These are phyloP conservation scores for Acanthamoeba rhysodes DNA, from an alignment of 208 protist species.

Conservation along the genomic window DNA sequence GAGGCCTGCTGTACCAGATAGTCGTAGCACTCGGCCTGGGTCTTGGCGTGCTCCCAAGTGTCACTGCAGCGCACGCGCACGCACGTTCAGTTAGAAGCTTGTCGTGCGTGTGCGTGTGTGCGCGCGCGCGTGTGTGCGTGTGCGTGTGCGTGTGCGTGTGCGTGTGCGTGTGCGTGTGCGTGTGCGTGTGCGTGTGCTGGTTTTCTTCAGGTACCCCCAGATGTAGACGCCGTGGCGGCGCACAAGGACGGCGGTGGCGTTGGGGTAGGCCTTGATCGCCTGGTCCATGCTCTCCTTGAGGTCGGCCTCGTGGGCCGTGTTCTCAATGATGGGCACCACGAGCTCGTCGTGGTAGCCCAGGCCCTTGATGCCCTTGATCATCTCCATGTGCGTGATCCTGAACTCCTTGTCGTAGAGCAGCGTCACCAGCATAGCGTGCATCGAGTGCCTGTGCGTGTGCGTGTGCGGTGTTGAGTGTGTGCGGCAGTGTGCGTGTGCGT, in stretches of 20 bases:
- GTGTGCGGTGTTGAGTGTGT: too few relatives aligned
- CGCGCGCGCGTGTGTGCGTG: neutral
- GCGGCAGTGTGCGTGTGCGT: neutral
- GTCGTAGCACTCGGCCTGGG: constrained; percentile 95
- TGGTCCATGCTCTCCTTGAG: constrained; percentile 84
- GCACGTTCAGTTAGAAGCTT: neutral
- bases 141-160: constrained; percentile 79
- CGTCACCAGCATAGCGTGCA: constrained; percentile 90
- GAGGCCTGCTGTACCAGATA: constrained; percentile 88
- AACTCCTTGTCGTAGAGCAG: constrained; percentile 95
- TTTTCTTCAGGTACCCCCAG: constrained; percentile 90
- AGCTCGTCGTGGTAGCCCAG: constrained; percentile 69
- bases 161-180: too few relatives aligned
- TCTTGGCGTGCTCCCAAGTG: constrained; percentile 95
- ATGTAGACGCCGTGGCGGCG: constrained; percentile 97
- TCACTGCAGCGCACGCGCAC: neutral
- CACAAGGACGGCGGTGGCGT: constrained; percentile 94
- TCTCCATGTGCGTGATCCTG: constrained; percentile 96
- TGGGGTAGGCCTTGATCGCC: constrained; percentile 94
- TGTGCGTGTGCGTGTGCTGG: too few relatives aligned
- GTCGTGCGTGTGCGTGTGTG: too few relatives aligned
- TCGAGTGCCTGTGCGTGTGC: constrained; percentile 40
- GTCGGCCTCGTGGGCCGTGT: constrained; percentile 90
- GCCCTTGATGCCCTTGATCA: constrained; percentile 94
- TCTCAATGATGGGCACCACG: constrained; percentile 97